Percentiles rank a stretch among this genome's conserved stretches.
Evolutionary conservation across 139 green algal genomes (phyloP).

Genomic region (Astrephomene gubernaculifera): DNA sequence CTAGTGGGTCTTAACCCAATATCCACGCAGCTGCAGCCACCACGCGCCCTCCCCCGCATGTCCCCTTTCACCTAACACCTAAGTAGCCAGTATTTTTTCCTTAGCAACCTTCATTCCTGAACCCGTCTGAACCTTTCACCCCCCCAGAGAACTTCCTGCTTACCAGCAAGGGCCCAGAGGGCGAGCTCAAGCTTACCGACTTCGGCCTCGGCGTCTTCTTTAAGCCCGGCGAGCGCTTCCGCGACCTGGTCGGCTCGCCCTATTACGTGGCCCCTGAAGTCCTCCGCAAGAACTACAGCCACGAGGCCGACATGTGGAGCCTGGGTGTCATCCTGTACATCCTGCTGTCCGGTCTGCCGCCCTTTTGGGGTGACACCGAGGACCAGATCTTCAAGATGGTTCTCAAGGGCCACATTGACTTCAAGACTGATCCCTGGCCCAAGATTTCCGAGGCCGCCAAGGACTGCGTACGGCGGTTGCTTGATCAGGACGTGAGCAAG

Average conservation of each 20-base stretch:
- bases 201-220: conserved; percentile 85
- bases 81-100: no score
- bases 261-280: conserved; percentile 92
- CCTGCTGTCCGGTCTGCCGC: conserved; percentile 87
- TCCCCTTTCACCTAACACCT: no score
- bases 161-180: conserved; percentile 68
- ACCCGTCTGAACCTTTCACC: no score
- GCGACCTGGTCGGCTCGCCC: conserved; percentile 87
- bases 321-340: conserved; percentile 95
- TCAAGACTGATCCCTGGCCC: conserved; percentile 87
- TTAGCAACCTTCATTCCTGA: no score
- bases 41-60: no score
- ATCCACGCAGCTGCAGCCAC: no score
- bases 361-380: conserved; percentile 91
- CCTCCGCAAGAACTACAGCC: conserved; percentile 75
- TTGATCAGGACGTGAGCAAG: conserved; percentile 62
- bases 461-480: conserved; percentile 83
- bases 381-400: conserved; percentile 80
- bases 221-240: conserved; percentile 88
- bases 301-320: conserved; percentile 88
- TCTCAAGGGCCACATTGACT: conserved; percentile 78
- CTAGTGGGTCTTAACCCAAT: no score
- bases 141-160: conserved; percentile 98
- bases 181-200: conserved; percentile 88
- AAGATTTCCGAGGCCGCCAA: conserved; percentile 80